phyloP scores from a whole-genome alignment of 805 yeast species.

The Saccharomyces cerevisiae region DNA sequence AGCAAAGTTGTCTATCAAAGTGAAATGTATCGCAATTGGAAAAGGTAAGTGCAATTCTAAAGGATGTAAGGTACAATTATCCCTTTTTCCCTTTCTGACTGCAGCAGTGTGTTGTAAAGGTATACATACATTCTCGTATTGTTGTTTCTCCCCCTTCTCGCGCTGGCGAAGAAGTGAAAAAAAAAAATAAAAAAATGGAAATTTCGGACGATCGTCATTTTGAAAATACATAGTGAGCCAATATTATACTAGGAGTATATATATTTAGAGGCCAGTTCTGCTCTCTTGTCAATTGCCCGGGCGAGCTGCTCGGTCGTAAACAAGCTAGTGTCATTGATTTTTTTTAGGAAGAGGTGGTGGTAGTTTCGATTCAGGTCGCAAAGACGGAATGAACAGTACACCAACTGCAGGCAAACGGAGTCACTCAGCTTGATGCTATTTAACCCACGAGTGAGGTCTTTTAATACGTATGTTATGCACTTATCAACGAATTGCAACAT shows the following conservation, averaged over 20 bases:
- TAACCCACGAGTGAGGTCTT: constrained; percentile 18
- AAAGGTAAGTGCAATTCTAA: background rate
- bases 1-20: background rate
- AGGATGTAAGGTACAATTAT: background rate
- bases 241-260: background rate
- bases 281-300: constrained; percentile 26
- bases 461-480: constrained; percentile 27
- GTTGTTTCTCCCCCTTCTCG: background rate
- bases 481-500: constrained; percentile 31
- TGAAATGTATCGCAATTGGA: background rate
- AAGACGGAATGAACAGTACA: constrained; percentile 83
- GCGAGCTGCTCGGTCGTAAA: constrained; percentile 18
- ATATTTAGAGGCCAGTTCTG: constrained; percentile 27
- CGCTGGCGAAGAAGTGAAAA: background rate
- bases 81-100: background rate
- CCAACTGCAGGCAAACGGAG: constrained; percentile 70
- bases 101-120: background rate
- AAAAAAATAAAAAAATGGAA: background rate
- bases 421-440: constrained; percentile 40
- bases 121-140: background rate
- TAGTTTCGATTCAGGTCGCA: constrained; percentile 34
- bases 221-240: background rate
- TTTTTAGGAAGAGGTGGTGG: constrained; percentile 26
- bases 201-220: background rate
- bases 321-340: constrained; percentile 17